These are phyloP conservation scores for Ramichloridium luteum DNA, from an alignment of 2,329 filamentous ascomycete genomes.

Conservation along the genomic window DNA sequence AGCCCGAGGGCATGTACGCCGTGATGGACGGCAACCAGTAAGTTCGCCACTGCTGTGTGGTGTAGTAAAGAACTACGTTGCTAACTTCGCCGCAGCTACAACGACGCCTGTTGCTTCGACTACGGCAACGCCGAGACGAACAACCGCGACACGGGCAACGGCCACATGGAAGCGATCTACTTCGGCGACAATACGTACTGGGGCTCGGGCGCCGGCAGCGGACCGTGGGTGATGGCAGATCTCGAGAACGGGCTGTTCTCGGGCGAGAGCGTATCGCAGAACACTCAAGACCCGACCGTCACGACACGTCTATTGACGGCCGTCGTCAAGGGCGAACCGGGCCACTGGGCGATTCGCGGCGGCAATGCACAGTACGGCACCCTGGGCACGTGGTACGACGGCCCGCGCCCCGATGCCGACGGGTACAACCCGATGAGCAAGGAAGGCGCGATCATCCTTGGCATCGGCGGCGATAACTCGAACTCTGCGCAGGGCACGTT, in stretches of 20 bases:
- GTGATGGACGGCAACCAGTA: conserved; percentile 47
- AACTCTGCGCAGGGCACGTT: conserved; percentile 40
- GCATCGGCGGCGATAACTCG: conserved; percentile 54
- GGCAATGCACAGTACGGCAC: conserved; percentile 42
- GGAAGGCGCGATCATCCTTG: conserved; percentile 52
- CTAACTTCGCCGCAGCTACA: too few species aligned
- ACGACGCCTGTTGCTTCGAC: conserved; percentile 39
- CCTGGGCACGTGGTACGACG: conserved; percentile 47
- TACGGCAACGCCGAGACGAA: conserved; percentile 31
- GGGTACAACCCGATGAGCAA: conserved; percentile 52
- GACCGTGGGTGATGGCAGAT: conserved; percentile 58
- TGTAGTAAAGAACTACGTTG: too few species aligned
- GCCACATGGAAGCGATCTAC: conserved; percentile 61
- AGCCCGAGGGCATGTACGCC: conserved; percentile 47
- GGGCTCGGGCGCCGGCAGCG: conserved; percentile 45
- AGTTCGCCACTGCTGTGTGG: too few species aligned
- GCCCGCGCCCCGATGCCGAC: conserved; percentile 35
- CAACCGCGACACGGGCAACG: conserved; percentile 40
- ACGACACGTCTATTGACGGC: conserved; percentile 45
- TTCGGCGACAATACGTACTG: conserved; percentile 41
- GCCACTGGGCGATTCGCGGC: conserved; percentile 48
- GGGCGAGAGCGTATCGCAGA: conserved; percentile 34
- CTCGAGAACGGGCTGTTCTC: conserved; percentile 56
- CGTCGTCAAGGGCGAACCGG: conserved; percentile 43
- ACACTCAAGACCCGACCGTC: conserved; percentile 42